Conservation (phyloP, 2,329 filamentous ascomycete genomes). For the Arthrobotrys entomopaga region DNA sequence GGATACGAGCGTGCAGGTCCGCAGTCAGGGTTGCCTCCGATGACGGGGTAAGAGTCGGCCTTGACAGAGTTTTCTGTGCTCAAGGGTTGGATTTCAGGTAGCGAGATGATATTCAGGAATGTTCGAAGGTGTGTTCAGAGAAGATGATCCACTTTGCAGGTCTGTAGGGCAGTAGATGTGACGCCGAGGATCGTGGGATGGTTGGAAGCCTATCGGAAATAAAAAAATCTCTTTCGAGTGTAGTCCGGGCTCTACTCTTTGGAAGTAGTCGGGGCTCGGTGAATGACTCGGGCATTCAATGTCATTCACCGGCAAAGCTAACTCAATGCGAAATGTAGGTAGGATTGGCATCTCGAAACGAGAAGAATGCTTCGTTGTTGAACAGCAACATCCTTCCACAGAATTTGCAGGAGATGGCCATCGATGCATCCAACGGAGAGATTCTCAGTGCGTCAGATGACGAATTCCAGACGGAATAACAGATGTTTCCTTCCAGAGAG, state of each 20-base stretch:
- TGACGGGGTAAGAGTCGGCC: conserved; percentile 30
- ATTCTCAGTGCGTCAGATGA: conserved; percentile 35
- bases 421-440: conserved; percentile 26
- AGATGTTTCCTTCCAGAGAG: conserved; percentile 41
- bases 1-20: conserved; percentile 18
- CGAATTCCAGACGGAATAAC: conserved; percentile 35
- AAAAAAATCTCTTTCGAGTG: conserved; percentile 19
- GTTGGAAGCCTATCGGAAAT: conserved; percentile 2
- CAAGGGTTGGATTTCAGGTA: conserved; percentile 44
- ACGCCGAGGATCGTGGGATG: conserved; percentile 30
- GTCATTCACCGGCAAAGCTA: conserved; percentile 2
- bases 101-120: conserved; percentile 37
- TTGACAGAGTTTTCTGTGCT: conserved; percentile 33
- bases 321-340: conserved; percentile 5
- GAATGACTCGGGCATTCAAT: conserved; percentile 32
- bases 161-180: conserved; percentile 22
- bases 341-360: not conserved
- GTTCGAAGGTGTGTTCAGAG: conserved; percentile 2
- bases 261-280: conserved; percentile 2
- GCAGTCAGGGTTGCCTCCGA: conserved; percentile 40
- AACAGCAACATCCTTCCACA: conserved; percentile 17
- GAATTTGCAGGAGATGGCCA: conserved; percentile 38
- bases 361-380: too few relatives aligned
- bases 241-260: conserved; percentile 8
- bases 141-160: conserved; percentile 26